These are phyloP conservation scores for Beauveria rudraprayagi DNA, from an alignment of 2,329 filamentous ascomycete species.

Conservation along the genomic window DNA sequence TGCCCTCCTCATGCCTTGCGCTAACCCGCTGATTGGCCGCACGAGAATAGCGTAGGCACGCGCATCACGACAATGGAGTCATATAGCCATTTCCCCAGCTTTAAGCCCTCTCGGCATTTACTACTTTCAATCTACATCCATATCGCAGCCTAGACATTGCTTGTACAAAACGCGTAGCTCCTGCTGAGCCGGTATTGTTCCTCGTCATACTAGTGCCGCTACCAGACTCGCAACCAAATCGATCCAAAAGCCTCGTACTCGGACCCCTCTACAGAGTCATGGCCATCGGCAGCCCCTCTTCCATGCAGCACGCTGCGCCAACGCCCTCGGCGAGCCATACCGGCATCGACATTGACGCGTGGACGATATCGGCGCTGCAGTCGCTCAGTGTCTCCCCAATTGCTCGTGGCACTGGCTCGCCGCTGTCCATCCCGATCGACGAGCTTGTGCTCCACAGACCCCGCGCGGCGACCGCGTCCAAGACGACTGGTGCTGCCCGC, in stretches of 20 bases:
- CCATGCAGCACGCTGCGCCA: conserved; percentile 31
- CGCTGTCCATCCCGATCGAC: conserved; percentile 71
- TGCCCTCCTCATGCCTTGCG: conserved; percentile 24
- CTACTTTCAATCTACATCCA: not conserved
- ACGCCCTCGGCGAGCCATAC: conserved; percentile 15
- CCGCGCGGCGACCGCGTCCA: conserved; percentile 12
- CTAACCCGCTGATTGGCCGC: conserved; percentile 23
- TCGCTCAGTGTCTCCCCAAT: conserved; percentile 46
- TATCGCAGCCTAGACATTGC: not conserved
- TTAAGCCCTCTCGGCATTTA: not conserved
- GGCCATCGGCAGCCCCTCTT: conserved; percentile 47
- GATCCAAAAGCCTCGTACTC: conserved; percentile 1
- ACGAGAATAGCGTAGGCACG: not conserved
- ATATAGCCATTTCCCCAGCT: not conserved
- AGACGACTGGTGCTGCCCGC: conserved; percentile 7
- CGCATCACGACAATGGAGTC: conserved; percentile 6
- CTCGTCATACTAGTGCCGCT: not conserved
- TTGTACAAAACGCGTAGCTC: not conserved
- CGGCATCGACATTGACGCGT: conserved; percentile 55
- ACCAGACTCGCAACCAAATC: not conserved
- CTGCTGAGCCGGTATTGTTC: not conserved
- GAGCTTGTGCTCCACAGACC: conserved; percentile 24
- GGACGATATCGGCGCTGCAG: conserved; percentile 53
- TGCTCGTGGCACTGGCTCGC: conserved; percentile 51
- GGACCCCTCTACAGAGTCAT: conserved; percentile 21